Evolutionary conservation across 2,329 filamentous ascomycete genomes (phyloP).

Genomic region (Passalora sequoiae): DNA sequence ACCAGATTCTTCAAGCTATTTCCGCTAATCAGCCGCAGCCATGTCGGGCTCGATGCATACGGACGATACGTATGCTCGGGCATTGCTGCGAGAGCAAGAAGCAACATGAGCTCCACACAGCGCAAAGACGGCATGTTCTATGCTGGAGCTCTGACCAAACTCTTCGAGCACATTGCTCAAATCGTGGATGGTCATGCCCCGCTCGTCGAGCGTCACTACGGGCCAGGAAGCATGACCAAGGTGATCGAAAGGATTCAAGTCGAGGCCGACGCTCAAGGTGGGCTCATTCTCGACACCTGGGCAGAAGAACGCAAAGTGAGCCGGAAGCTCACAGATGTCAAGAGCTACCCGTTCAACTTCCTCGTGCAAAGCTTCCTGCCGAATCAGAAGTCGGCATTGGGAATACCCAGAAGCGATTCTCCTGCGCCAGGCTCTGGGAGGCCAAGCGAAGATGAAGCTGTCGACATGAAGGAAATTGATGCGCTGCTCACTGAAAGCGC

Average conservation of each 20-base stretch:
- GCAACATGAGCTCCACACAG: conserved; percentile 65
- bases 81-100: conserved; percentile 76
- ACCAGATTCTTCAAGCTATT: conserved; percentile 98
- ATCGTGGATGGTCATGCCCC: conserved; percentile 90
- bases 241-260: conserved; percentile 90
- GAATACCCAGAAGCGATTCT: conserved; percentile 60
- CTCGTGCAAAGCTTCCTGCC: conserved; percentile 89
- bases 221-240: conserved; percentile 83
- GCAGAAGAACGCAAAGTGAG: conserved; percentile 81
- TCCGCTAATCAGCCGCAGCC: conserved; percentile 81
- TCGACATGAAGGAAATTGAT: conserved; percentile 96
- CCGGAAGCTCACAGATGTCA: conserved; percentile 85
- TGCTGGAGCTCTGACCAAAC: conserved; percentile 77
- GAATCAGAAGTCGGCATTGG: conserved; percentile 61
- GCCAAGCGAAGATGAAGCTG: conserved; percentile 77
- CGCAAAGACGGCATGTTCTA: conserved; percentile 82
- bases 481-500: conserved; percentile 80
- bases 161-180: conserved; percentile 96
- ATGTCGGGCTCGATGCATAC: conserved; percentile 89
- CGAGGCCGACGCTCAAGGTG: conserved; percentile 92
- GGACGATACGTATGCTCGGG: conserved; percentile 94
- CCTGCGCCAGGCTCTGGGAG: conserved; percentile 60
- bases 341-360: conserved; percentile 96
- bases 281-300: conserved; percentile 94
- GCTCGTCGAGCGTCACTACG: conserved; percentile 91